phyloP scores from a whole-genome alignment of 2,329 filamentous ascomycete genomes.

The Alternaria panax region DNA sequence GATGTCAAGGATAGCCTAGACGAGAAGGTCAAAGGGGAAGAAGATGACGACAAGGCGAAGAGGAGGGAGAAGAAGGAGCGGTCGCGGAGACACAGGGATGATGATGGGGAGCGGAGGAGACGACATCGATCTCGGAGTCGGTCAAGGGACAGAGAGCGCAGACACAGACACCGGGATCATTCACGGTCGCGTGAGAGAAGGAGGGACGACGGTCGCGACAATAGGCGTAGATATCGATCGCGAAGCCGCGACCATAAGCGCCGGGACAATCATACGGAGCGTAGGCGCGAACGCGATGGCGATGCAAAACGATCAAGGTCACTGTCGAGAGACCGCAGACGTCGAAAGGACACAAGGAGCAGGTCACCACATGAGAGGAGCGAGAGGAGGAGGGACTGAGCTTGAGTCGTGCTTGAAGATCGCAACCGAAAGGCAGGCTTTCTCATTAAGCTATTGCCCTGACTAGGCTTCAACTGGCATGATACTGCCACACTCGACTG shows the following conservation, averaged over 20 bases:
- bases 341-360: slow-evolving; percentile 26
- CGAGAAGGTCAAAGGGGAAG: slow-evolving; percentile 54
- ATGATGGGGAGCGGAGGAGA: slow-evolving; percentile 32
- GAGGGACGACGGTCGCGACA: slow-evolving; percentile 38
- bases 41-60: slow-evolving; percentile 28
- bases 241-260: slow-evolving; percentile 39
- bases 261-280: slow-evolving; percentile 35
- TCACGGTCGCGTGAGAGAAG: slow-evolving; percentile 40
- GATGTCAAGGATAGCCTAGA: slow-evolving; percentile 64
- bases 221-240: slow-evolving; percentile 40
- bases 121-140: slow-evolving; percentile 38
- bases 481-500: neutral
- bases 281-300: slow-evolving; percentile 28
- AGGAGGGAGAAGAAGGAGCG: slow-evolving; percentile 34
- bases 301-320: slow-evolving; percentile 41
- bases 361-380: slow-evolving; percentile 28
- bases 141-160: slow-evolving; percentile 38
- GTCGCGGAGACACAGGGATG: slow-evolving; percentile 35
- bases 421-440: neutral
- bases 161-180: slow-evolving; percentile 38
- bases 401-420: no score
- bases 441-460: neutral
- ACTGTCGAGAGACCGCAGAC: slow-evolving; percentile 24
- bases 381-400: slow-evolving; percentile 21
- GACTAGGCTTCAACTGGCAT: neutral